Percentiles rank a stretch among this genome's conserved stretches.
These are phyloP conservation scores for Clavaria fumosa DNA, from an alignment of 768 basidiomycete genomes.

Conservation along the genomic window DNA sequence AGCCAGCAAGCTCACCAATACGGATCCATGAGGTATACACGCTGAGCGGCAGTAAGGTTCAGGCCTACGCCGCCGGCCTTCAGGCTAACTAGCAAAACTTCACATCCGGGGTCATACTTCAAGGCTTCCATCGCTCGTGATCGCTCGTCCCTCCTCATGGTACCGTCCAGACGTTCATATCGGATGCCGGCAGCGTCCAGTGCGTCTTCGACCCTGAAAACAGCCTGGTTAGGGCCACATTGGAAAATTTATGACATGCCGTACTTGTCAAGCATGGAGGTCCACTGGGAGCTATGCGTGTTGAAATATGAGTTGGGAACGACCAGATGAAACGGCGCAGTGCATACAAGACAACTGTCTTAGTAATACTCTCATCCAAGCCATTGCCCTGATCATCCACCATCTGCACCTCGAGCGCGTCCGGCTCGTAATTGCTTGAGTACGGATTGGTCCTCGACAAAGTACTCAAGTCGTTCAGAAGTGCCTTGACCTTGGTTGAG, in stretches of 20 bases:
- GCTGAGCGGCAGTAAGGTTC: conserved; percentile 88
- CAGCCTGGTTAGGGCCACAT: conserved; percentile 8
- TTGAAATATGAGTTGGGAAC: conserved; percentile 9
- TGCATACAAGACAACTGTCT: conserved; percentile 92
- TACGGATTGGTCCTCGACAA: conserved; percentile 78
- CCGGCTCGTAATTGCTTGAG: conserved; percentile 75
- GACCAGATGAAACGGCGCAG: conserved; percentile 9
- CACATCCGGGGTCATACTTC: conserved; percentile 78
- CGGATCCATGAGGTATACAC: conserved; percentile 92
- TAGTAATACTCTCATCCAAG: conserved; percentile 54
- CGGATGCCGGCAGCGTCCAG: conserved; percentile 67
- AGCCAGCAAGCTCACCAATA: conserved; percentile 50
- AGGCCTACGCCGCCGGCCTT: conserved; percentile 96
- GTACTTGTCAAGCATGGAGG: conserved; percentile 82
- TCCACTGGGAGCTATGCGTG: conserved; percentile 73
- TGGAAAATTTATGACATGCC: conserved; percentile 12
- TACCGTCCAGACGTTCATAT: conserved; percentile 89
- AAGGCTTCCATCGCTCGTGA: conserved; percentile 84
- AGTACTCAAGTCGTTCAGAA: conserved; percentile 64
- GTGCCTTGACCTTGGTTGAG: conserved; percentile 80
- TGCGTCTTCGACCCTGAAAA: conserved; percentile 70
- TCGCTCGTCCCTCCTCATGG: conserved; percentile 94
- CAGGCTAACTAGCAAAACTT: conserved; percentile 89
- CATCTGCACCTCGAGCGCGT: conserved; percentile 57
- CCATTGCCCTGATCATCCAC: conserved; percentile 59